A percentile compares a stretch with the other conserved stretches of the same genome.
Conservation (phyloP, 2,329 filamentous ascomycete genomes). For the Nothophoma quercina region DNA sequence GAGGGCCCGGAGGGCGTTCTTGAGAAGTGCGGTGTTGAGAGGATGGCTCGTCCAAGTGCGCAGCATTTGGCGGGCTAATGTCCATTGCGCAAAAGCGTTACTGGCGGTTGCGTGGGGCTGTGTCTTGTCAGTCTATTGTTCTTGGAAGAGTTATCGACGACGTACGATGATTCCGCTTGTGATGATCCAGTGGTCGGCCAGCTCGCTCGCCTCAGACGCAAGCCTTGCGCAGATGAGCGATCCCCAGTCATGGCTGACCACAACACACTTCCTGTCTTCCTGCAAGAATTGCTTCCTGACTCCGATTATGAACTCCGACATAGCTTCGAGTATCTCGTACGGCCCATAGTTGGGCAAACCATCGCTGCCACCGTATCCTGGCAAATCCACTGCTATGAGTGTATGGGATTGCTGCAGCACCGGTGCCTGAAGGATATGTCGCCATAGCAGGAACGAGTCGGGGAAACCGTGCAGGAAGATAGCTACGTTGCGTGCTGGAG, state of each 20-base stretch:
- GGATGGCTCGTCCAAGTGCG: conserved; percentile 57
- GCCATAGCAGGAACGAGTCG: conserved; percentile 65
- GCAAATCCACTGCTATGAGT: conserved; percentile 64
- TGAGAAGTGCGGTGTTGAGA: conserved; percentile 54
- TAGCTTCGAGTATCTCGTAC: conserved; percentile 60
- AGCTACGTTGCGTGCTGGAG: conserved; percentile 51
- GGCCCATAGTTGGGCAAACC: conserved; percentile 58
- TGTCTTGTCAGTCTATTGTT: not conserved
- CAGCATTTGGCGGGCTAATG: conserved; percentile 59
- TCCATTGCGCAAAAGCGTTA: conserved; percentile 52
- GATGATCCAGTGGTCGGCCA: conserved; percentile 65
- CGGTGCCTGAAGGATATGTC: conserved; percentile 54
- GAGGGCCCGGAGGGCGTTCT: conserved; percentile 54
- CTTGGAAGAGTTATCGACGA: too few species aligned
- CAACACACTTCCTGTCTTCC: conserved; percentile 46
- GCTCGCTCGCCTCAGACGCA: conserved; percentile 63
- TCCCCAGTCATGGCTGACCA: conserved; percentile 65
- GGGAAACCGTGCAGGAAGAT: conserved; percentile 68
- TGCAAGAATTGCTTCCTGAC: conserved; percentile 56
- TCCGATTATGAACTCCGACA: conserved; percentile 62
- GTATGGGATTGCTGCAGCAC: conserved; percentile 48
- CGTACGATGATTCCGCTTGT: conserved; percentile 62
- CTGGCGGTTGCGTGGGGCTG: conserved; percentile 53
- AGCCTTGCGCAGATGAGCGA: conserved; percentile 61
- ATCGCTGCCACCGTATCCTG: conserved; percentile 67